Percentiles rank a stretch among this genome's conserved stretches.
These are phyloP conservation scores for Mortierella sp. DNA, from an alignment of 371 early-diverging fungal species.

Conservation along the genomic window DNA sequence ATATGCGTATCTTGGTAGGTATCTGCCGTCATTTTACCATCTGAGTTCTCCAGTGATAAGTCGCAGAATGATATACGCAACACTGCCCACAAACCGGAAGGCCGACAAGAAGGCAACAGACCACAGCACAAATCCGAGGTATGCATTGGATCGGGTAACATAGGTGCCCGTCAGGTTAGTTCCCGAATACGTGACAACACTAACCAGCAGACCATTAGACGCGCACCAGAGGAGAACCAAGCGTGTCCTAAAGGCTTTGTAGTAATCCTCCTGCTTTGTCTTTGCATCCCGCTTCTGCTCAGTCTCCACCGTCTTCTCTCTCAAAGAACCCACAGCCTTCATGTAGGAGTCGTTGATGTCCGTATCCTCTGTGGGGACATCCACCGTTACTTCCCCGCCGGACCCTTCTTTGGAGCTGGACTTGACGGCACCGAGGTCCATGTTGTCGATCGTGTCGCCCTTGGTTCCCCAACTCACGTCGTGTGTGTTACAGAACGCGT, in stretches of 20 bases:
- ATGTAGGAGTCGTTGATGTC: constrained; percentile 57
- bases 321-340: not conserved
- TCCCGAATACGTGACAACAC: constrained; percentile 59
- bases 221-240: constrained; percentile 90
- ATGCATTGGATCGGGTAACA: constrained; percentile 30
- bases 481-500: constrained; percentile 93
- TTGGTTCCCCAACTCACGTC: constrained; percentile 98
- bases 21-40: constrained; percentile 10
- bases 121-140: constrained; percentile 80
- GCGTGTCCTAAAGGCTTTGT: constrained; percentile 86
- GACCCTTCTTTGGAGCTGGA: constrained; percentile 6
- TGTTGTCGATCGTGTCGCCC: constrained; percentile 72
- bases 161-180: constrained; percentile 20
- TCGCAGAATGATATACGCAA: constrained; percentile 69
- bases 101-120: constrained; percentile 78
- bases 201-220: constrained; percentile 81
- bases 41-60: constrained; percentile 55
- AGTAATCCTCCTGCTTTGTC: constrained; percentile 89
- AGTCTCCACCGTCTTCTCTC: constrained; percentile 57
- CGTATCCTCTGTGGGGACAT: constrained; percentile 73
- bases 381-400: constrained; percentile 30
- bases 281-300: constrained; percentile 77
- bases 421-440: constrained; percentile 31
- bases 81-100: constrained; percentile 81
- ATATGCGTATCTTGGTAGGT: not conserved